Base-by-base conservation (phyloP, 345 rosid genomes). In the Alliaria petiolata region DNA sequence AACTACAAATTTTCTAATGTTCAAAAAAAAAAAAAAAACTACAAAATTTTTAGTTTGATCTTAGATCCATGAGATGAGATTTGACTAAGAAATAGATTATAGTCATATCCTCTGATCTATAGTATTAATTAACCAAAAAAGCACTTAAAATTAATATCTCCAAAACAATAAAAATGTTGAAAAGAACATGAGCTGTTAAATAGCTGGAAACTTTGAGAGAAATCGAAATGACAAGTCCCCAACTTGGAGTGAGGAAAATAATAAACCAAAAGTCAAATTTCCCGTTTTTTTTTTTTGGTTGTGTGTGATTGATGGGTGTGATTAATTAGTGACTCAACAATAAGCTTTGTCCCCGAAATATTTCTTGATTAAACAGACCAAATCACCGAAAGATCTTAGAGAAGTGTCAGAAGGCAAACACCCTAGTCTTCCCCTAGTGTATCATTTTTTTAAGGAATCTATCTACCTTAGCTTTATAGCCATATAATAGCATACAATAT, bases 141-240 rank as follows among this genome's bases (percentile, higher is more conserved):
- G 6, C 38, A 30, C 17, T 42, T n/a, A n/a, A n/a, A n/a, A n/a
- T 14, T 30, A 30, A 50, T 50, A n/a, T 28, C 28, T 14, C 17
- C 3, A 28, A 28, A 52, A 52, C 36, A 28, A 52, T 26, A 8
- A 55, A 64, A 54, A 72, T 43, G 12, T 34, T 14, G 53, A 31
- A 71, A 63, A 42, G 39, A 69, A 53, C 2, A 38, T 65, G 71
- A 65, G 67, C 52, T 74, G 72, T 22, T 65, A 20, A 64, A 55
- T 64, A 65, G 70, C 60, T 65, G 66, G 59, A 73, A 58, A 58
- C 39, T 50, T 33, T 4, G 14, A 31, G 11, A 25, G 13, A 67
- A 67, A 22, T 51, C 55, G 78, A 75, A 75, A 67, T 75, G 69
- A 75, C 73, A 53, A 67, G 49, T 75, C 61, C 62, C 72, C 25